Percentiles rank a stretch among this genome's conserved stretches.
Conservation (phyloP, 768 basidiomycete genomes). For the Russula brevipes region DNA sequence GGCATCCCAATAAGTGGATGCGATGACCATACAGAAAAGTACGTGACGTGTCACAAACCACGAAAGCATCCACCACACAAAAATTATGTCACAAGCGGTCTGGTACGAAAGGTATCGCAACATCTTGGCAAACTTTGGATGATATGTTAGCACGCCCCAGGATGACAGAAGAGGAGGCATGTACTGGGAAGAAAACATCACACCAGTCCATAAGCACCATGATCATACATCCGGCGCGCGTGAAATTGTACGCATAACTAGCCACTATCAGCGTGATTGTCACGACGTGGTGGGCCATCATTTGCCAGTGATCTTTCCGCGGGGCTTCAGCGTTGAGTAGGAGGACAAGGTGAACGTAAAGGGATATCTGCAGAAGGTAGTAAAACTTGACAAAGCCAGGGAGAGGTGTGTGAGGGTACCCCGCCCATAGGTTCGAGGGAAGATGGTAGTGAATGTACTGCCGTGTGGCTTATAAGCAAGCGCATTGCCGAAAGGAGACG, state of each 20-base stretch:
- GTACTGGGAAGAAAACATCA: slow-evolving; percentile 86
- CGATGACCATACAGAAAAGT: slow-evolving; percentile 69
- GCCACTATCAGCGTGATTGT: slow-evolving; percentile 70
- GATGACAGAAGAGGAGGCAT: neutral
- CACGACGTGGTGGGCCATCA: slow-evolving; percentile 94
- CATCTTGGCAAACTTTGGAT: slow-evolving; percentile 83
- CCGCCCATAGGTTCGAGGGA: slow-evolving; percentile 68
- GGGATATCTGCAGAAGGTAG: slow-evolving; percentile 79
- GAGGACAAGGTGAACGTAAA: slow-evolving; percentile 88
- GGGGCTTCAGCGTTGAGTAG: slow-evolving; percentile 90
- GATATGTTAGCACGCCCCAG: neutral
- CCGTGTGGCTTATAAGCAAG: slow-evolving; percentile 4
- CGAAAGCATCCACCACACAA: slow-evolving; percentile 77
- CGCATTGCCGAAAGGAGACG: slow-evolving; percentile 16
- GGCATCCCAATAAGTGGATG: slow-evolving; percentile 50
- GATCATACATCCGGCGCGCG: slow-evolving; percentile 83
- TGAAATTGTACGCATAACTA: slow-evolving; percentile 81
- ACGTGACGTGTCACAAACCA: slow-evolving; percentile 91
- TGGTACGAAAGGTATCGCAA: slow-evolving; percentile 70
- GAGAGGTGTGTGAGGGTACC: slow-evolving; percentile 78
- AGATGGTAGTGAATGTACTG: slow-evolving; percentile 79
- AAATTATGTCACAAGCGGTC: slow-evolving; percentile 63
- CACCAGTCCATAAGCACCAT: slow-evolving; percentile 93
- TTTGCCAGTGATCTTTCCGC: slow-evolving; percentile 90
- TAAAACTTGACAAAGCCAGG: slow-evolving; percentile 84